Conservation (phyloP, 2,329 filamentous ascomycete genomes). For the Stemphylium vesicarium region DNA sequence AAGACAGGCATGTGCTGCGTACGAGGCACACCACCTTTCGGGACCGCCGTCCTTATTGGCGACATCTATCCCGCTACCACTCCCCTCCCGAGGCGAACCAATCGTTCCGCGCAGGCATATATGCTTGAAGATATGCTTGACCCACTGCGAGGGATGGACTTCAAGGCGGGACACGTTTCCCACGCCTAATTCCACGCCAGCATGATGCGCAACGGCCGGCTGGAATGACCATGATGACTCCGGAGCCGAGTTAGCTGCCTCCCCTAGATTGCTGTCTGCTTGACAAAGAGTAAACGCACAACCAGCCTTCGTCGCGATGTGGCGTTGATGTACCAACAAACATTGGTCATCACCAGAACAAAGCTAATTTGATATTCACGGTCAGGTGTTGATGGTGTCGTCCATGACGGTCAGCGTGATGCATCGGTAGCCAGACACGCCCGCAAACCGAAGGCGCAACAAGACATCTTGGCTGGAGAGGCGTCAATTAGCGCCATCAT, state of each 20-base stretch:
- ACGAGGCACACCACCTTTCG: conserved; percentile 16
- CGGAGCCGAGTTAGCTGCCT: background rate
- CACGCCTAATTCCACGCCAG: conserved; percentile 15
- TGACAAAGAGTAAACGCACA: conserved; percentile 14
- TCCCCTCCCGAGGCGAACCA: conserved; percentile 26
- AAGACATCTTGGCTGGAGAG: conserved; percentile 18
- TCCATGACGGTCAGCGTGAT: conserved; percentile 28
- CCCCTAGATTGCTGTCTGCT: conserved; percentile 1
- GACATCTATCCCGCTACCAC: conserved; percentile 17
- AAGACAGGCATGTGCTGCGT: conserved; percentile 29
- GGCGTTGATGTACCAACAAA: conserved; percentile 19
- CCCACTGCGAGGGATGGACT: conserved; percentile 20
- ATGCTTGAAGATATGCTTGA: conserved; percentile 17
- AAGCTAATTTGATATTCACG: conserved; percentile 15
- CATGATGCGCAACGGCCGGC: conserved; percentile 17
- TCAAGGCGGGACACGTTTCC: conserved; percentile 22
- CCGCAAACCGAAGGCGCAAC: conserved; percentile 4
- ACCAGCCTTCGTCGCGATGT: conserved; percentile 14
- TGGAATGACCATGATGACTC: conserved; percentile 5
- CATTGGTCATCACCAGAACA: conserved; percentile 15
- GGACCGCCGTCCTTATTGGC: conserved; percentile 22
- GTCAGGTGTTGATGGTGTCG: conserved; percentile 25
- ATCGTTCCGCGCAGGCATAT: conserved; percentile 25
- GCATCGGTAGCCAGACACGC: conserved; percentile 21
- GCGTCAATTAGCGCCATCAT: conserved; percentile 25